Evolutionary conservation across 2,329 filamentous ascomycete genomes (phyloP).

Genomic region (Alternaria brassicicola): DNA sequence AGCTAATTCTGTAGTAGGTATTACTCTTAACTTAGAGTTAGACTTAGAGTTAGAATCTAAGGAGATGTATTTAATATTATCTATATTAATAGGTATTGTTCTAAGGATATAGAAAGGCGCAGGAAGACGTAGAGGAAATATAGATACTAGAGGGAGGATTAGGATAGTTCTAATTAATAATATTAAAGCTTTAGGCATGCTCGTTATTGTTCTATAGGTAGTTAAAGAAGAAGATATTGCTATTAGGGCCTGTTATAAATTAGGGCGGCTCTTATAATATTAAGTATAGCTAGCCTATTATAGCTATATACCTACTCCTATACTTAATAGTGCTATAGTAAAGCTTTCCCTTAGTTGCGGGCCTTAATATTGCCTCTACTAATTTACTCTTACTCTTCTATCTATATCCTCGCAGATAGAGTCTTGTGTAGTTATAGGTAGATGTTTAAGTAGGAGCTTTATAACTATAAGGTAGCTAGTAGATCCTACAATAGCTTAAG

Average conservation of each 20-base stretch:
- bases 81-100: neutral
- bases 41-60: neutral
- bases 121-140: neutral
- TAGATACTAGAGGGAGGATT: neutral
- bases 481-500: too few species aligned
- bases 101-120: neutral
- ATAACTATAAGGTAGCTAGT: too few species aligned
- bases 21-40: neutral
- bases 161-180: neutral
- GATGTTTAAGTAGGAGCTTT: too few species aligned
- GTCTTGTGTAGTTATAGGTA: too few species aligned
- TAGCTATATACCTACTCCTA: neutral
- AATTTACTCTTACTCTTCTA: neutral
- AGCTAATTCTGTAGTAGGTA: too few species aligned
- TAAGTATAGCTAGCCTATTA: neutral
- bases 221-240: neutral
- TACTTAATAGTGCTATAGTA: neutral
- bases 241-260: neutral
- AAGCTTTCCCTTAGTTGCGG: neutral
- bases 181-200: neutral
- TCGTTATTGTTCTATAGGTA: neutral
- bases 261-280: neutral
- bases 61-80: neutral
- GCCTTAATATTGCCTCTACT: neutral
- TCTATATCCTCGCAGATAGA: too few species aligned